A percentile compares a stretch with the other conserved stretches of the same genome.
These are phyloP conservation scores for Astrocystis sublimbata DNA, from an alignment of 495 filamentous ascomycete genomes.

Conservation along the genomic window DNA sequence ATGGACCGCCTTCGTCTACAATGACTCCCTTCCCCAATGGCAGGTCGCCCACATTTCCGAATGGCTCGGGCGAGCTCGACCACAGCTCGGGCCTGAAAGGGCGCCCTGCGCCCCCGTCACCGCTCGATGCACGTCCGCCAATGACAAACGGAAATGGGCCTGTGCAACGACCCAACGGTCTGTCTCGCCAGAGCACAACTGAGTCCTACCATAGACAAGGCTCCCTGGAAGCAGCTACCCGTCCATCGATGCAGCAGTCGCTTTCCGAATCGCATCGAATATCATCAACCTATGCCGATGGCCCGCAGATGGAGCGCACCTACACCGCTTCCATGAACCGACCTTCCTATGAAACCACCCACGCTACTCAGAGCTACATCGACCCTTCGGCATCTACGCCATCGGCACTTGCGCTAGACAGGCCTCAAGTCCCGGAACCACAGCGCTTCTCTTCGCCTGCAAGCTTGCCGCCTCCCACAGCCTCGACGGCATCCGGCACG, in stretches of 20 bases:
- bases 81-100: constrained; percentile 3
- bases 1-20: constrained; percentile 33
- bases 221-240: constrained; percentile 35
- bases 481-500: constrained; percentile 42
- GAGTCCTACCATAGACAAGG: constrained; percentile 26
- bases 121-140: constrained; percentile 25
- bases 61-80: constrained; percentile 19
- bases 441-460: constrained; percentile 80
- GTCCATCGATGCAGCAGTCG: constrained; percentile 33
- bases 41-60: constrained; percentile 33
- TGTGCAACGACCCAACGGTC: constrained; percentile 14
- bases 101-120: constrained; percentile 16
- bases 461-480: constrained; percentile 50
- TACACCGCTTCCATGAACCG: constrained; percentile 18
- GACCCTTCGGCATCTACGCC: constrained; percentile 34
- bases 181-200: constrained; percentile 23
- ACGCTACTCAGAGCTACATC: constrained; percentile 20
- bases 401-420: constrained; percentile 12
- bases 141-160: constrained; percentile 16
- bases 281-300: constrained; percentile 34
- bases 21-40: constrained; percentile 40
- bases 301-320: constrained; percentile 32
- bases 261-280: constrained; percentile 38
- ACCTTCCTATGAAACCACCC: constrained; percentile 16
- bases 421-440: constrained; percentile 25